Conservation (phyloP, 2,329 filamentous ascomycete species). For the Calonectria naviculata region DNA sequence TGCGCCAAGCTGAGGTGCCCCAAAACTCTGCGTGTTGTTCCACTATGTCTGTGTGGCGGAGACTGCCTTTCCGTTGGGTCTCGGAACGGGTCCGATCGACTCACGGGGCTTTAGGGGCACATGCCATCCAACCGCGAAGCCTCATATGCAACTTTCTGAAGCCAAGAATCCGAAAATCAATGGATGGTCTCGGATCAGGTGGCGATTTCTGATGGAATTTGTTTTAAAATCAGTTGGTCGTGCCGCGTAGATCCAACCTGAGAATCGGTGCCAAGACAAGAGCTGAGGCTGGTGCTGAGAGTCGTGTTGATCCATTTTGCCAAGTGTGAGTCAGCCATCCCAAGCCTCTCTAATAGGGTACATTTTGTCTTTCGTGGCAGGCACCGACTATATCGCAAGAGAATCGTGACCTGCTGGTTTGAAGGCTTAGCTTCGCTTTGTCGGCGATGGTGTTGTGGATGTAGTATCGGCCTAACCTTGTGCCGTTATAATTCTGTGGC, state of each 20-base stretch:
- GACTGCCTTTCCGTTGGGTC: conserved; percentile 12
- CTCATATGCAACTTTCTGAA: neutral
- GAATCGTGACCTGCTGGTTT: neutral
- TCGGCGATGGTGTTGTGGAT: too few relatives aligned
- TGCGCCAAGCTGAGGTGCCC: neutral
- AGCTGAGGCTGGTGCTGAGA: neutral
- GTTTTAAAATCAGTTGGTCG: neutral
- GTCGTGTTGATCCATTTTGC: neutral
- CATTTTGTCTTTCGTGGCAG: neutral
- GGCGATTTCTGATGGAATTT: neutral
- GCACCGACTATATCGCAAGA: neutral
- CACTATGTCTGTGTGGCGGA: neutral
- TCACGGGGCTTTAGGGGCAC: neutral
- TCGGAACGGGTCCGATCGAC: conserved; percentile 7
- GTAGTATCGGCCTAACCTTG: too few relatives aligned
- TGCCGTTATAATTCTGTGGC: too few relatives aligned
- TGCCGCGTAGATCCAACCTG: neutral
- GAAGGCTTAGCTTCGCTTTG: neutral
- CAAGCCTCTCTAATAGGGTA: neutral
- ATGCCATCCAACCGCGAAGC: neutral
- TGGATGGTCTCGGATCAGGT: neutral
- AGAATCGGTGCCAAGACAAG: neutral
- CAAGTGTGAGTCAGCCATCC: neutral
- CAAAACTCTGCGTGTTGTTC: neutral
- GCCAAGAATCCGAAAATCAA: neutral